Base-by-base conservation (phyloP, 768 basidiomycete species). In the Boletus fagicola region DNA sequence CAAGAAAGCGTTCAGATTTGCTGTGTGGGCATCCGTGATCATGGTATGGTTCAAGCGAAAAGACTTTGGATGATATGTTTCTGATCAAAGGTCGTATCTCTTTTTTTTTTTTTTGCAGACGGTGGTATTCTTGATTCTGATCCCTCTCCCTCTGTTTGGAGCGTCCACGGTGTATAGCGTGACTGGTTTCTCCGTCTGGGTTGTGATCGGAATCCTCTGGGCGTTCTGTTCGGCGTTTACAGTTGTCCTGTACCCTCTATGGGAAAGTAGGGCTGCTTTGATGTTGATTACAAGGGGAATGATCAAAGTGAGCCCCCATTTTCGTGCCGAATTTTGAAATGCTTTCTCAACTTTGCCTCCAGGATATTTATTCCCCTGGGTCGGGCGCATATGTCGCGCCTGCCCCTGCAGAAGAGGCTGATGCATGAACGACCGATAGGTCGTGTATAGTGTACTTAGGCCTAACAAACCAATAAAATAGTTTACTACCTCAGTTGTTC, bases 121-220 rank as follows among this genome's bases (percentile, higher is more conserved):
- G 50, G 47, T 87, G 30, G 66, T 91, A 6, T 74, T 92, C 65
- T 79, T 92, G 62, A 73, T 93, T 62, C 52, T 92, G 53, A 83
- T 97, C 52, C 95, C 94, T 0, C 72, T 97, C 2, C 93, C 93
- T 3, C 77, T 95, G 9, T 96, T 96, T 78, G 90, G 89, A 68
- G 86, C 91, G 0, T 80, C 81, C 42, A 87, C 89, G 31, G 74
- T 94, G 24, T 94, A 84, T 59, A 79, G 81, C 24, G 77, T 81
- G 40, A 62, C 72, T 11, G 90, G 88, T 6, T 78, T 92, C 56
- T 81, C 84, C 0, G 87, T 82, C 0, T 97, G 93, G 93, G 87
- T 96, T 9, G 74, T 82, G 43, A 75, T 95, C 54, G 88, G 90
- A 2, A 86, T 97, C 57, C 75, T 87, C 36, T 97, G 94, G 94